Base-by-base conservation (phyloP, 306 rosid genomes). In the Vigna radiata region DNA sequence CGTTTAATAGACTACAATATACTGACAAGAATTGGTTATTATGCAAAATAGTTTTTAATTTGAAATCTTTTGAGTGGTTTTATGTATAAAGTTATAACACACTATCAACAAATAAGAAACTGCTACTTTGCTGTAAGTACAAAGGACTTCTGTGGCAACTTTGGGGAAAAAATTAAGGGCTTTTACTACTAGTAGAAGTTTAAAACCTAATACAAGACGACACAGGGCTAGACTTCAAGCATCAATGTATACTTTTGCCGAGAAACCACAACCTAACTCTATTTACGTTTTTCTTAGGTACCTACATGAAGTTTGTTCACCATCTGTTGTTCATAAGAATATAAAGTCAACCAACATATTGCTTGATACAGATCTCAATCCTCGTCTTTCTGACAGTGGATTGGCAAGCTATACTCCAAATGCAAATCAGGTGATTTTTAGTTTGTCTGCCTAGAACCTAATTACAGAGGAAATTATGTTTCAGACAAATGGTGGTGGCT, bases 221-320 rank as follows among this genome's bases (percentile, higher is more conserved):
- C 41, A 48, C 44, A 23, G 25, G 8, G 39, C 59, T 58, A 65
- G 64, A 61, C 77, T 49, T 71, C 79, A 46, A 29, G 58, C 58
- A 49, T 77, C 36, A 7, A 44, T 54, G 25, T 36, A 17, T 11
- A 23, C 4, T 6, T 79, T 39, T 63, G 1, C 63, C 1, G 56
- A 61, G 52, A 53, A 58, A 39, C 70, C 73, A 72, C 56, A 72
- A 54, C 55, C 27, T 79, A 52, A 53, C 65, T 73, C 37, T 86
- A 54, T 76, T 73, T 49, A 73, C 63, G 58, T 27, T 53, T 70
- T 82, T 76, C 63, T 67, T 81, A 95, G 99, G 96, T 96, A 96
- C 84, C 83, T 96, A 7, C 99, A 96, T 70, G 99, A 96, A 88
- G 96, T 88, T 79, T 92, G 98, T 87, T 89, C 96, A n/a, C 99